Evolutionary conservation across 257 asterid species (phyloP).

Genomic region (Lantana camara): DNA sequence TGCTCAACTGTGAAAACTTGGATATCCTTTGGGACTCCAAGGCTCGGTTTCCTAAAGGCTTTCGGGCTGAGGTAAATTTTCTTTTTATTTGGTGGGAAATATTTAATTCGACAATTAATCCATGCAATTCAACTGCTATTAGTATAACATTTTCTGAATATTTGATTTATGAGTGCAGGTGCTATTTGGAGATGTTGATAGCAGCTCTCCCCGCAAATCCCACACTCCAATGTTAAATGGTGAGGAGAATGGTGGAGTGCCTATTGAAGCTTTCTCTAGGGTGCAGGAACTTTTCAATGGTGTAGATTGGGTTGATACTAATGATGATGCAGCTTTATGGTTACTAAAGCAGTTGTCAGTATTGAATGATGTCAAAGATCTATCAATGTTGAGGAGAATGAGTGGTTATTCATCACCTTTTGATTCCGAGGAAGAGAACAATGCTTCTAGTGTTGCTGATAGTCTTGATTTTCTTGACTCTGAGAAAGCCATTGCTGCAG

Average conservation of each 20-base stretch:
- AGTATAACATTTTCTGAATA: constrained; percentile 26
- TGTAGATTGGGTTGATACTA: constrained; percentile 81
- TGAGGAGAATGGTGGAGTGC: constrained; percentile 91
- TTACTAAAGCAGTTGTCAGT: constrained; percentile 83
- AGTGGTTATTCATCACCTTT: constrained; percentile 83
- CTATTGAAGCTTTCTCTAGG: constrained; percentile 90
- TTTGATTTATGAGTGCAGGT: constrained; percentile 50
- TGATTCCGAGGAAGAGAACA: constrained; percentile 96
- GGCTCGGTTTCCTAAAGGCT: constrained; percentile 85
- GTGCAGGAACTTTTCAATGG: constrained; percentile 93
- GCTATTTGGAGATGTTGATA: constrained; percentile 93
- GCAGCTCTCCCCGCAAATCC: constrained; percentile 62
- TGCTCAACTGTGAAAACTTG: constrained; percentile 91
- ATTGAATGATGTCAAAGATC: constrained; percentile 80
- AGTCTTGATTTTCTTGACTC: constrained; percentile 88
- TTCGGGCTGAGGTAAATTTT: constrained; percentile 87
- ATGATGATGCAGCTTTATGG: constrained; percentile 95
- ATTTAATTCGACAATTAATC: constrained; percentile 19
- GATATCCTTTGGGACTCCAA: constrained; percentile 94
- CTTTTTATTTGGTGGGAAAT: constrained; percentile 1
- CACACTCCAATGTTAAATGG: constrained; percentile 75
- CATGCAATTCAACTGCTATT: constrained; percentile 11
- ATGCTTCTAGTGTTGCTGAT: constrained; percentile 86
- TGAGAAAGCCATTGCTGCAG: constrained; percentile 68
- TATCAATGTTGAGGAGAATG: constrained; percentile 70